phyloP scores from a whole-genome alignment of 306 rosid species.

The Trifolium subterraneum region DNA sequence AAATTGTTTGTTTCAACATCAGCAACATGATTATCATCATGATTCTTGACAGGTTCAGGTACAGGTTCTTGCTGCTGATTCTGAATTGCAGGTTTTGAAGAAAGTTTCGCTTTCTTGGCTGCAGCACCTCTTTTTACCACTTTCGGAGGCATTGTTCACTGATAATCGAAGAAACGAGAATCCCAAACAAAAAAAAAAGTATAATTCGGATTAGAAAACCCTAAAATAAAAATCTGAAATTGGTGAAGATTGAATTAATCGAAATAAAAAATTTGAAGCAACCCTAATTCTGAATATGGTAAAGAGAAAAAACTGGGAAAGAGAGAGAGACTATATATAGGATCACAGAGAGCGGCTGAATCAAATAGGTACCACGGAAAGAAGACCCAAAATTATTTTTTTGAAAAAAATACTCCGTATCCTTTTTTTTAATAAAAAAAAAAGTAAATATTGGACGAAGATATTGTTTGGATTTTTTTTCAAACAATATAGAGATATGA shows the following conservation, averaged over 20 bases:
- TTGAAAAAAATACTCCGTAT: too few species aligned
- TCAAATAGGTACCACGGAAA: too few species aligned
- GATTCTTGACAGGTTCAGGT: conserved; percentile 19
- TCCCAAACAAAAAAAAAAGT: neutral
- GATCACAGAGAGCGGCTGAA: too few species aligned
- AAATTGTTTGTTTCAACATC: conserved; percentile 49
- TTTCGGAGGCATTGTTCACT: conserved; percentile 43
- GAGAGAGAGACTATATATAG: too few species aligned
- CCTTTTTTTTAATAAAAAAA: too few species aligned
- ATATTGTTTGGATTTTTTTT: too few species aligned
- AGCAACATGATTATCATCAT: conserved; percentile 43
- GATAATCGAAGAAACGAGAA: conserved; percentile 12
- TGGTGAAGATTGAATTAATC: neutral
- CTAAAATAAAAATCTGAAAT: conserved; percentile 22
- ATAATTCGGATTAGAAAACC: conserved; percentile 11
- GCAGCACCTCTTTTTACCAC: conserved; percentile 42
- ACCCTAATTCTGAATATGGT: conserved; percentile 6
- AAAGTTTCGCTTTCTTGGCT: conserved; percentile 26
- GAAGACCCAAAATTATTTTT: too few species aligned
- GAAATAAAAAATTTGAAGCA: neutral
- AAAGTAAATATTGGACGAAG: too few species aligned
- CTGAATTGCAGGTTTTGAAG: conserved; percentile 33
- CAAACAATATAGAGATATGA: too few species aligned
- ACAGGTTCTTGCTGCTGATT: conserved; percentile 40
- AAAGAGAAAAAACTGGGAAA: neutral